Conservation (phyloP, 306 rosid species). For the Abrus pulchellus region DNA sequence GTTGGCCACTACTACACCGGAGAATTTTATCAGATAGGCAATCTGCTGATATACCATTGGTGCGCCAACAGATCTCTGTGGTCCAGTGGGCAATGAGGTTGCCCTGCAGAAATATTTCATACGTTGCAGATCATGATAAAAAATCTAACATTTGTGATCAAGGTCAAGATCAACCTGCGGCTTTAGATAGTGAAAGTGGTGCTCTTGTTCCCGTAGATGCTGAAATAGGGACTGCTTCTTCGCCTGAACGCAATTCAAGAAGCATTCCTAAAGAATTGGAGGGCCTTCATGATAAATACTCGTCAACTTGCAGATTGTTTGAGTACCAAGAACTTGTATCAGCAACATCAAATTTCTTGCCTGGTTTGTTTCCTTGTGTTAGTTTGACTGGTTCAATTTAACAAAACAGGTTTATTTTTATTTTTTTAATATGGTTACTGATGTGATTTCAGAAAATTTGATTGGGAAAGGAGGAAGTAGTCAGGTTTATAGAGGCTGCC, state of each 20-base stretch:
- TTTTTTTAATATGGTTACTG: conserved; percentile 10
- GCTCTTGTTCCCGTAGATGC: conserved; percentile 77
- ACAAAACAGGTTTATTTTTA: background rate
- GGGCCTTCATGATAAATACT: conserved; percentile 85
- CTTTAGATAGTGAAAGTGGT: conserved; percentile 71
- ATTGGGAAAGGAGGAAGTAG: conserved; percentile 97
- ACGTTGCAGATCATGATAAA: conserved; percentile 47
- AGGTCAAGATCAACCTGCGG: conserved; percentile 51
- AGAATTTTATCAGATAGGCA: conserved; percentile 48
- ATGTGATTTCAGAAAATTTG: conserved; percentile 75
- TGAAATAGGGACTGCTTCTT: conserved; percentile 52
- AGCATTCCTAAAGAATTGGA: conserved; percentile 74
- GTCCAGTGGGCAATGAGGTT: conserved; percentile 98
- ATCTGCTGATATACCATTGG: conserved; percentile 47
- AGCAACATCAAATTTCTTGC: conserved; percentile 86
- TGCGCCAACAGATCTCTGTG: conserved; percentile 65
- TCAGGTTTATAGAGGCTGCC: conserved; percentile 89
- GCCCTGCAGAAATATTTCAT: conserved; percentile 66
- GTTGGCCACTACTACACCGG: conserved; percentile 91
- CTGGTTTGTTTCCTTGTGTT: conserved; percentile 62
- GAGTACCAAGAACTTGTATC: conserved; percentile 73
- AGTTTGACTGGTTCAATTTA: conserved; percentile 35
- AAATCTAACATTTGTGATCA: conserved; percentile 45
- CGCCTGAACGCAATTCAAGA: conserved; percentile 52
- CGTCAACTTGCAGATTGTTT: conserved; percentile 82